Evolutionary conservation across 2,329 filamentous ascomycete genomes (phyloP).

Genomic region (Aspergillus unguis): DNA sequence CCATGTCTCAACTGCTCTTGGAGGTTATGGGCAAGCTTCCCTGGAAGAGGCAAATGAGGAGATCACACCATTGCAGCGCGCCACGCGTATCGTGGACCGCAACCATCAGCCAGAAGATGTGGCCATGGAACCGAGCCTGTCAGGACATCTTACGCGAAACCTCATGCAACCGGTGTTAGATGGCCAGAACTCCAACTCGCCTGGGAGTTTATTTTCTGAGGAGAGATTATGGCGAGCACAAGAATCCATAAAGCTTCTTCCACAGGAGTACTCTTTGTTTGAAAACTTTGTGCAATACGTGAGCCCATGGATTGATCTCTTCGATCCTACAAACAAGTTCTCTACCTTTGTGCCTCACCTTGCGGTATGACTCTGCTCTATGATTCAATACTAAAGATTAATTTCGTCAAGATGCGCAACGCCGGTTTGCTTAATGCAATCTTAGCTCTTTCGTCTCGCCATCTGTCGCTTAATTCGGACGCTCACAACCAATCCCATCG

Average conservation of each 20-base stretch:
- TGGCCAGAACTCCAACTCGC: neutral
- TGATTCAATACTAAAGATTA: neutral
- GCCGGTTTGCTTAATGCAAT: constrained; percentile 57
- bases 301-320: constrained; percentile 37
- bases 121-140: neutral
- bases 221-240: constrained; percentile 3
- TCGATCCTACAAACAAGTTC: constrained; percentile 42
- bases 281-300: constrained; percentile 5
- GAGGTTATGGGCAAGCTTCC: neutral
- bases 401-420: constrained; percentile 43
- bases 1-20: neutral
- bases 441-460: constrained; percentile 54
- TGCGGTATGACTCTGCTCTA: constrained; percentile 23
- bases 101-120: neutral
- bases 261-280: constrained; percentile 1
- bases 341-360: constrained; percentile 37
- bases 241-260: constrained; percentile 3
- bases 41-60: neutral
- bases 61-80: constrained; percentile 5
- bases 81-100: constrained; percentile 1
- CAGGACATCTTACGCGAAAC: neutral
- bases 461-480: constrained; percentile 41
- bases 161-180: neutral
- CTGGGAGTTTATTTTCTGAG: neutral
- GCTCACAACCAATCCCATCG: neutral